Evolutionary conservation across 2,329 filamentous ascomycete species (phyloP).

Genomic region (Boeremia lycopersici): DNA sequence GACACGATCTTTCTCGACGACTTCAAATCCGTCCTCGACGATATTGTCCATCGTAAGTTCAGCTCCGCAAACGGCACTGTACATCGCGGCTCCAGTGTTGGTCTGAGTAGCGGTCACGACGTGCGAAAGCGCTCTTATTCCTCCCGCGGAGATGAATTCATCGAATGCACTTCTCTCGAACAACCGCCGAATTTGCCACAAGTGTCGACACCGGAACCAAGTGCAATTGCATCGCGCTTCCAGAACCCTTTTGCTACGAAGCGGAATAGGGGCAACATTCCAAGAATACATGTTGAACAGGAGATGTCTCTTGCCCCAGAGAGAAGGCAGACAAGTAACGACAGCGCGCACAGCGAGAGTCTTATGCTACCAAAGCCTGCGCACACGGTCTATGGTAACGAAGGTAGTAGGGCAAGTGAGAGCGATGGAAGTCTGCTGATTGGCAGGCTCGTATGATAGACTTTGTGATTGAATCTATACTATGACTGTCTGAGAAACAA

Average conservation of each 20-base stretch:
- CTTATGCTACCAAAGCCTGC: slow-evolving; percentile 27
- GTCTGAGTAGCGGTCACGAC: slow-evolving; percentile 10
- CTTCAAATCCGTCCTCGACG: slow-evolving; percentile 45
- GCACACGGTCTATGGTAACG: slow-evolving; percentile 22
- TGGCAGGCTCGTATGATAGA: slow-evolving; percentile 24
- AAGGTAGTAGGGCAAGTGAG: slow-evolving; percentile 11
- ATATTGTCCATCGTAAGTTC: slow-evolving; percentile 36
- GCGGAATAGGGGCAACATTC: slow-evolving; percentile 7
- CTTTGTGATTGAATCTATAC: background rate
- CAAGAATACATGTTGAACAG: slow-evolving; percentile 34
- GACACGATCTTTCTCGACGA: slow-evolving; percentile 47
- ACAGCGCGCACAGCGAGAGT: slow-evolving; percentile 26
- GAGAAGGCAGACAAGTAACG: slow-evolving; percentile 15
- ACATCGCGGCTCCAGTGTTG: slow-evolving; percentile 19
- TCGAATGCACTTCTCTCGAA: slow-evolving; percentile 25
- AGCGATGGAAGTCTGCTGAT: slow-evolving; percentile 26
- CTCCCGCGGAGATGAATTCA: slow-evolving; percentile 26
- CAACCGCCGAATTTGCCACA: slow-evolving; percentile 10
- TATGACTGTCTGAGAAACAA: too few relatives aligned
- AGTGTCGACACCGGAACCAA: slow-evolving; percentile 15
- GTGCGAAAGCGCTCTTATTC: slow-evolving; percentile 23
- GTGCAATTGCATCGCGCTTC: slow-evolving; percentile 15
- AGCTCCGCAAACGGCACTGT: slow-evolving; percentile 24
- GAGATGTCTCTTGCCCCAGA: slow-evolving; percentile 28
- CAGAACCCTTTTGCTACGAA: slow-evolving; percentile 23